phyloP scores from a whole-genome alignment of 108 stramenopile genomes.

The Skeletonema grethae region DNA sequence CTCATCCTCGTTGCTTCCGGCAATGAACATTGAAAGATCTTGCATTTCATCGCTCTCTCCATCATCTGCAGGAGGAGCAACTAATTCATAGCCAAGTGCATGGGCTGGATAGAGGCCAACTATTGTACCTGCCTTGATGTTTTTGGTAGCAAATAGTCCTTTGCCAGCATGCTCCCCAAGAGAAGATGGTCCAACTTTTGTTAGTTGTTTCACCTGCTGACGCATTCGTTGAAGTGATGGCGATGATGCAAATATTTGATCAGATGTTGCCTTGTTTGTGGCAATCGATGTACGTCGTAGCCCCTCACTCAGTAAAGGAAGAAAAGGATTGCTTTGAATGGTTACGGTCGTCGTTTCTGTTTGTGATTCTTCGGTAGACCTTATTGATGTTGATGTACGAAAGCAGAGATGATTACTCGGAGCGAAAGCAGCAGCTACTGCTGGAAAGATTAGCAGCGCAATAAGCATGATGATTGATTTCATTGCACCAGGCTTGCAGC shows the following conservation, averaged over 20 bases:
- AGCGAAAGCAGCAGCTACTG: background rate
- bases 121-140: slow-evolving; percentile 48
- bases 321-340: slow-evolving; percentile 10
- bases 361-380: background rate
- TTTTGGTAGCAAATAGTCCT: slow-evolving; percentile 55
- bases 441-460: background rate
- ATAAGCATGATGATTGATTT: background rate
- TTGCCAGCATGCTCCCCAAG: slow-evolving; percentile 44
- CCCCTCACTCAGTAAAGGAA: slow-evolving; percentile 16
- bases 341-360: background rate
- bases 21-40: slow-evolving; percentile 33
- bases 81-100: slow-evolving; percentile 42
- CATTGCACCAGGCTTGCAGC: background rate
- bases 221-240: slow-evolving; percentile 32
- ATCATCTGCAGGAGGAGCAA: slow-evolving; percentile 1
- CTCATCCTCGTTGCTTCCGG: slow-evolving; percentile 13
- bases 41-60: slow-evolving; percentile 8
- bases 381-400: background rate
- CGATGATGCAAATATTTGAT: slow-evolving; percentile 20
- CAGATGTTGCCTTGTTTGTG: slow-evolving; percentile 31
- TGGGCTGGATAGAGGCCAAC: slow-evolving; percentile 56
- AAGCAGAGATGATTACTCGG: background rate
- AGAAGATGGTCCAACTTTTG: slow-evolving; percentile 21
- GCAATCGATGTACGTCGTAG: slow-evolving; percentile 17
- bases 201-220: slow-evolving; percentile 27